Evolutionary conservation across 148 eudicot genomes (phyloP).

Genomic region (Chenopodium quinoa): DNA sequence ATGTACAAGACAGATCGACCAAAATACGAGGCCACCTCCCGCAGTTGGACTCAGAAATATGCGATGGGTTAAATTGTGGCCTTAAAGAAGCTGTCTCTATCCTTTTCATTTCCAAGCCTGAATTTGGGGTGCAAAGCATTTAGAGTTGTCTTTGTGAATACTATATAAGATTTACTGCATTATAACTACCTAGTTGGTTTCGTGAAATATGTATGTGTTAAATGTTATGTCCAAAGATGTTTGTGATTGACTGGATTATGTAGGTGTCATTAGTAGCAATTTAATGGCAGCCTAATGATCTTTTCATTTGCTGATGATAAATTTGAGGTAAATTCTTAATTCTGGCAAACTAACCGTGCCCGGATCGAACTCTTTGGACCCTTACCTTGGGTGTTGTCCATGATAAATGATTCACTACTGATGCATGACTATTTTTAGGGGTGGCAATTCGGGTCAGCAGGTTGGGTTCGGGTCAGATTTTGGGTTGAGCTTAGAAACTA

Average conservation of each 20-base stretch:
- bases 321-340: neutral
- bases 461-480: too few relatives aligned
- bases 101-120: conserved; percentile 1
- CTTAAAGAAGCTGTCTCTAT: conserved; percentile 2
- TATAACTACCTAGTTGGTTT: conserved; percentile 14
- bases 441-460: too few relatives aligned
- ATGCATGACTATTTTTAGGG: neutral
- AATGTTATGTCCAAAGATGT: conserved; percentile 4
- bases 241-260: conserved; percentile 14
- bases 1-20: conserved; percentile 48
- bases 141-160: conserved; percentile 32
- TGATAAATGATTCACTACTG: neutral
- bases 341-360: neutral
- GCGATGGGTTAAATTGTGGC: conserved; percentile 39
- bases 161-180: conserved; percentile 13
- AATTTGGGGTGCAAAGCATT: conserved; percentile 6
- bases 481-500: too few relatives aligned
- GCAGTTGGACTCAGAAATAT: conserved; percentile 39
- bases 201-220: conserved; percentile 15
- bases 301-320: neutral
- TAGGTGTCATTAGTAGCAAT: neutral
- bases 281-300: neutral
- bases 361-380: neutral
- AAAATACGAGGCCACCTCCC: conserved; percentile 43
- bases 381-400: neutral